Percentiles rank a stretch among this genome's conserved stretches.
Conservation (phyloP, 257 asterid species). For the Solanum boliviense region DNA sequence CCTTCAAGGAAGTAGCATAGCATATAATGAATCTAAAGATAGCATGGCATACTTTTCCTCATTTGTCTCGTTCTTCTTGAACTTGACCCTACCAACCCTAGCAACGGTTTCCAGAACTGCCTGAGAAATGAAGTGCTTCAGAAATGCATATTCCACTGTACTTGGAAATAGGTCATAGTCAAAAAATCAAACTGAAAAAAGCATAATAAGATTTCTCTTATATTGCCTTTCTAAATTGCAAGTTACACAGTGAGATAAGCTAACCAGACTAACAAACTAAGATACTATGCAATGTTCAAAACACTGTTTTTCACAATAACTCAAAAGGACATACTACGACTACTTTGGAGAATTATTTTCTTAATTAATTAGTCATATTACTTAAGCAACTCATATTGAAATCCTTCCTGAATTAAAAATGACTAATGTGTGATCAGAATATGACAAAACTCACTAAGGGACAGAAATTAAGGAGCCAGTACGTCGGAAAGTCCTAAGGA, state of each 20-base stretch:
- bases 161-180: not conserved
- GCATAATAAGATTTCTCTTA: not conserved
- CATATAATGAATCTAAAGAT: conserved; percentile 10
- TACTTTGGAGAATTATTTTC: not conserved
- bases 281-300: not conserved
- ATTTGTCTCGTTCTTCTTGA: conserved; percentile 72
- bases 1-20: not conserved
- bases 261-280: not conserved
- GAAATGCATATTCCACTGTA: not conserved
- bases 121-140: conserved; percentile 33
- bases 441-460: not conserved
- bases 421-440: not conserved
- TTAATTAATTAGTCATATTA: not conserved
- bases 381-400: not conserved
- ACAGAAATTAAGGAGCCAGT: not conserved
- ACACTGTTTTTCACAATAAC: not conserved
- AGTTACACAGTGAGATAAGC: not conserved
- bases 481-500: not conserved
- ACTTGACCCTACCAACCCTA: conserved; percentile 70
- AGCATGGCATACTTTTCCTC: conserved; percentile 54
- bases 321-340: not conserved
- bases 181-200: not conserved
- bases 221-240: not conserved
- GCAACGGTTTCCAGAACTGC: conserved; percentile 89
- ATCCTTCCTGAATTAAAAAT: not conserved